Conservation (phyloP, 2,329 filamentous ascomycete genomes). For the Colletotrichum sp. region DNA sequence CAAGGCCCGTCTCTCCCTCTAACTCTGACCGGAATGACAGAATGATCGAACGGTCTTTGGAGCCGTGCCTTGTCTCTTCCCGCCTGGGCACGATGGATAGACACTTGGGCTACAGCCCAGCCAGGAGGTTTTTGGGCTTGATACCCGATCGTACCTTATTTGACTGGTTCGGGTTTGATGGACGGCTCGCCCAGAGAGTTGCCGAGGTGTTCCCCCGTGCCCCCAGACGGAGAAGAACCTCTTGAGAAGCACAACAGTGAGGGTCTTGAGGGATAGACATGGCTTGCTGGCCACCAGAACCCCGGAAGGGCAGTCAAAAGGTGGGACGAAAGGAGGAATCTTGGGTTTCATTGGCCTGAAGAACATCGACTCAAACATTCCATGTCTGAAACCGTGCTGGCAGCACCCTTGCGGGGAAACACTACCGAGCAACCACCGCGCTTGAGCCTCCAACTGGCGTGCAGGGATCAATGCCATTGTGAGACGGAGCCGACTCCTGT, state of each 20-base stretch:
- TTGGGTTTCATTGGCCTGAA: conserved; percentile 17
- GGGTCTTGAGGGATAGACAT: neutral
- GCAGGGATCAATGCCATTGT: conserved; percentile 20
- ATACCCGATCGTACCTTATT: neutral
- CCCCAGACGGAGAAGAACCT: neutral
- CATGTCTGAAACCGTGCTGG: conserved; percentile 11
- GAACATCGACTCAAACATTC: conserved; percentile 13
- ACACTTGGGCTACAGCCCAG: neutral
- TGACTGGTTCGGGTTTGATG: neutral
- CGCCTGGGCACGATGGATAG: neutral
- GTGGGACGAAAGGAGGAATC: conserved; percentile 6
- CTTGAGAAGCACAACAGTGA: neutral
- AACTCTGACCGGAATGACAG: neutral
- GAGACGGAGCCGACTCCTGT: conserved; percentile 13
- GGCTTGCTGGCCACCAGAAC: neutral
- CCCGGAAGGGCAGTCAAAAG: neutral
- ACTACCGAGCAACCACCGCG: conserved; percentile 1
- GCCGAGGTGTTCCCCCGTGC: neutral
- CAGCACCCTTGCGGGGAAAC: conserved; percentile 5
- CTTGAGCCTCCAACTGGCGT: conserved; percentile 19
- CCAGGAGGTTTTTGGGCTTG: neutral
- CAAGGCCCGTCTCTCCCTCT: neutral
- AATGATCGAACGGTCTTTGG: neutral
- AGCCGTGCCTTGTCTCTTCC: neutral
- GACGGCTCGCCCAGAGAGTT: neutral